These are phyloP conservation scores for Rhodotorula glutinis DNA, from an alignment of 1,284 basidiomycete genomes.

Conservation along the genomic window DNA sequence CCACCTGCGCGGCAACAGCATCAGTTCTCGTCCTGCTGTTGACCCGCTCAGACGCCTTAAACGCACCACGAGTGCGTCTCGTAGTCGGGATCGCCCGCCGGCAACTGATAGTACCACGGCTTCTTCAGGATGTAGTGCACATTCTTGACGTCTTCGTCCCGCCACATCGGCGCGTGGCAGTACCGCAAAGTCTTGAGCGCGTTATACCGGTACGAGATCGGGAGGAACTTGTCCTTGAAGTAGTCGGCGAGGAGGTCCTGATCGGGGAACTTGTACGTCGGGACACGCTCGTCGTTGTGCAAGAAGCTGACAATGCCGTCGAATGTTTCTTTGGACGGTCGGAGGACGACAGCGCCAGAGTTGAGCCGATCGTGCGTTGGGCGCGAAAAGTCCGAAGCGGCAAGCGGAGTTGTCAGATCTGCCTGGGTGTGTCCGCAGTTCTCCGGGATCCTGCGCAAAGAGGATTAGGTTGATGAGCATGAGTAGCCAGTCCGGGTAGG, in stretches of 20 bases:
- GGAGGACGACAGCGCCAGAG: constrained; percentile 80
- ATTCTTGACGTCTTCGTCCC: constrained; percentile 64
- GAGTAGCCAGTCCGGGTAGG: too few species aligned
- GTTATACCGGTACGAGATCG: constrained; percentile 61
- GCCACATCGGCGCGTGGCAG: constrained; percentile 69
- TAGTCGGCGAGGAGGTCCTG: constrained; percentile 83
- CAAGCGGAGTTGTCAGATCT: constrained; percentile 51
- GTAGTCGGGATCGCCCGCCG: constrained; percentile 54
- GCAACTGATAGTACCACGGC: constrained; percentile 58
- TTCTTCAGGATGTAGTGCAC: constrained; percentile 49
- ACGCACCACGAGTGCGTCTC: constrained; percentile 37
- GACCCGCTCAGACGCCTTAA: too few species aligned
- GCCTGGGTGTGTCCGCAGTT: constrained; percentile 73
- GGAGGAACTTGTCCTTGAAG: constrained; percentile 62
- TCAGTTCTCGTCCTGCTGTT: background rate
- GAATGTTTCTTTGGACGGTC: constrained; percentile 62
- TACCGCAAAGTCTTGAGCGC: constrained; percentile 72
- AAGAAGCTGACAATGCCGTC: constrained; percentile 61
- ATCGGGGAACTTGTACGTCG: constrained; percentile 78
- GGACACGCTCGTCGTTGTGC: constrained; percentile 63
- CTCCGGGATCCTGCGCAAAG: constrained; percentile 66
- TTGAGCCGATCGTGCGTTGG: constrained; percentile 73
- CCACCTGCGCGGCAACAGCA: constrained; percentile 58
- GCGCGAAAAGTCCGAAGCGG: constrained; percentile 57
- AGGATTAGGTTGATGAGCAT: too few species aligned